phyloP scores from a whole-genome alignment of 257 asterid genomes.

The Solanum pennellii region DNA sequence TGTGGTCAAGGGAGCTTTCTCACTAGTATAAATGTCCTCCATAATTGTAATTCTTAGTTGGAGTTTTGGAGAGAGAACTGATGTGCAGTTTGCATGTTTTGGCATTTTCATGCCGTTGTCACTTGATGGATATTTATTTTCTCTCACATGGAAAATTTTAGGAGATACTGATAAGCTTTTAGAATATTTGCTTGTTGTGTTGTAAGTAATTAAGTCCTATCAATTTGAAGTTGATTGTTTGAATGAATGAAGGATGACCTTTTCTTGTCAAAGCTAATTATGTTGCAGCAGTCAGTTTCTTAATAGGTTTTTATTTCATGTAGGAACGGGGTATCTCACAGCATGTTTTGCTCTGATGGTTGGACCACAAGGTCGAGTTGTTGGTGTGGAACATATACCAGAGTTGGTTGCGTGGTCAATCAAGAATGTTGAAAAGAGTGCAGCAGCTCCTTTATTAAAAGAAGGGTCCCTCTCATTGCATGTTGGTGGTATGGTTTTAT shows the following conservation, averaged over 20 bases:
- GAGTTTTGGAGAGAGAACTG: neutral
- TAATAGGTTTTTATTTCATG: constrained; percentile 1
- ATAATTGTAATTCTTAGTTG: neutral
- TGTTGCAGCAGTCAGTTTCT: neutral
- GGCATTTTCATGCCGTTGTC: neutral
- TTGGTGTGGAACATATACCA: constrained; percentile 95
- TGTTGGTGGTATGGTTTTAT: constrained; percentile 55
- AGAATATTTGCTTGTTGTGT: neutral
- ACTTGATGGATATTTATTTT: neutral
- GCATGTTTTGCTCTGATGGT: constrained; percentile 94
- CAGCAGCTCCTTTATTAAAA: constrained; percentile 63
- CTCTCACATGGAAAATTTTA: neutral
- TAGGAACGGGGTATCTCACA: constrained; percentile 94
- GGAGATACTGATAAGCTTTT: neutral
- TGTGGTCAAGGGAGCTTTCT: neutral
- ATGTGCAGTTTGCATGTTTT: neutral
- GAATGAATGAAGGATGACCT: neutral
- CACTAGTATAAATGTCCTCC: neutral
- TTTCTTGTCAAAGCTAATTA: neutral
- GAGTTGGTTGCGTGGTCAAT: constrained; percentile 66
- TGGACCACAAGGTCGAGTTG: constrained; percentile 77
- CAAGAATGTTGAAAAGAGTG: constrained; percentile 54
- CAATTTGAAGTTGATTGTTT: neutral
- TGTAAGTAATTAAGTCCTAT: neutral
- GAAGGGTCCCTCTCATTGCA: constrained; percentile 66